A percentile compares a stretch with the other conserved stretches of the same genome.
These are phyloP conservation scores for Aspergillus cejpii DNA, from an alignment of 2,329 filamentous ascomycete species.

Conservation along the genomic window DNA sequence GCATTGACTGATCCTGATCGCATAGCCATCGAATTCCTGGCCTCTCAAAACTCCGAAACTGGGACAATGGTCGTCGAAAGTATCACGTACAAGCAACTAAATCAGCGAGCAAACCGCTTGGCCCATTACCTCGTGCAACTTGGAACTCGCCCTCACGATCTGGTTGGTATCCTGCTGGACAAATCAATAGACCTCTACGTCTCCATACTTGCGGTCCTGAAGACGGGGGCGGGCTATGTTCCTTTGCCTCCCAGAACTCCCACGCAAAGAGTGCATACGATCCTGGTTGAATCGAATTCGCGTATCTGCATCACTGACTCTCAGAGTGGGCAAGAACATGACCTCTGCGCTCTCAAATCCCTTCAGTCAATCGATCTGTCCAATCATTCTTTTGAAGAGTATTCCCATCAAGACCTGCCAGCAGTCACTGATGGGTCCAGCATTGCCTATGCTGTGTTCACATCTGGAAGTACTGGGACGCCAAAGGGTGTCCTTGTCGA, in stretches of 20 bases:
- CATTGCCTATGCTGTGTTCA: slow-evolving; percentile 73
- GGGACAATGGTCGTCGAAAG: slow-evolving; percentile 37
- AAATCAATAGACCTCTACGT: slow-evolving; percentile 69
- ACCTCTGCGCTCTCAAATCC: slow-evolving; percentile 6
- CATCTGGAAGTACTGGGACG: slow-evolving; percentile 42
- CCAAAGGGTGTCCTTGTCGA: slow-evolving; percentile 73
- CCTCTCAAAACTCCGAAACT: too few species aligned
- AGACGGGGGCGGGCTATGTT: slow-evolving; percentile 71
- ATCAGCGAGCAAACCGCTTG: slow-evolving; percentile 57
- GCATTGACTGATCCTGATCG: slow-evolving; percentile 54
- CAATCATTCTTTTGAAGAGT: slow-evolving; percentile 10
- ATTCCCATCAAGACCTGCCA: slow-evolving; percentile 9
- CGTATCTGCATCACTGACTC: slow-evolving; percentile 40
- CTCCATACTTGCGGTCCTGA: slow-evolving; percentile 66
- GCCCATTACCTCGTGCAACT: slow-evolving; percentile 50
- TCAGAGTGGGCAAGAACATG: not conserved
- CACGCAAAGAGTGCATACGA: slow-evolving; percentile 51
- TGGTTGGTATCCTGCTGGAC: slow-evolving; percentile 70
- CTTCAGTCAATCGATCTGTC: slow-evolving; percentile 12
- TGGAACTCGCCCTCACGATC: slow-evolving; percentile 47
- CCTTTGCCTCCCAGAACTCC: slow-evolving; percentile 71
- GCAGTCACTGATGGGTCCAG: slow-evolving; percentile 34
- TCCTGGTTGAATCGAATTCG: slow-evolving; percentile 56
- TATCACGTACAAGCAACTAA: slow-evolving; percentile 60
- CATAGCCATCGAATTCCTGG: slow-evolving; percentile 47